Evolutionary conservation across 192 early-diverging fungal genomes (phyloP).

Genomic region (Backusella tuberculispora): DNA sequence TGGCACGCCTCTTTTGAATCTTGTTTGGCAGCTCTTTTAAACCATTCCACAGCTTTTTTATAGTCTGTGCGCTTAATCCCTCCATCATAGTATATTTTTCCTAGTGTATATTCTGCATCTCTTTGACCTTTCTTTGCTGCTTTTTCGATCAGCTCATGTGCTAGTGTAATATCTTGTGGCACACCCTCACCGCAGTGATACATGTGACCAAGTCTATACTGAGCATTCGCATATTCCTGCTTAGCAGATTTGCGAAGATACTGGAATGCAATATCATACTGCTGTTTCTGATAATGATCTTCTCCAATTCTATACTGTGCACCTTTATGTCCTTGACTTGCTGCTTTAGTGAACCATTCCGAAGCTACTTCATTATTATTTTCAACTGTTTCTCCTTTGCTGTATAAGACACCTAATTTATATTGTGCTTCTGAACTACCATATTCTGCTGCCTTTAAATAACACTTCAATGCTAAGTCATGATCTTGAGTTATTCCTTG

Average conservation of each 20-base stretch:
- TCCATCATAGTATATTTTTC: not conserved
- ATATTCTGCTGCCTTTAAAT: not conserved
- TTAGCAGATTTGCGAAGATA: not conserved
- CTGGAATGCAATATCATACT: not conserved
- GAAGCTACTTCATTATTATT: not conserved
- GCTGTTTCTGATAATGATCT: not conserved
- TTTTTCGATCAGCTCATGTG: not conserved
- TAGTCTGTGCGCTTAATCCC: not conserved
- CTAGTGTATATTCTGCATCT: not conserved
- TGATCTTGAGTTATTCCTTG: not conserved
- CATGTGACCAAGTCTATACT: slow-evolving; percentile 11
- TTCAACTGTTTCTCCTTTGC: not conserved
- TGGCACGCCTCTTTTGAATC: not conserved
- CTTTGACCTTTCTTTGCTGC: not conserved
- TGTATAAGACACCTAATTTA: not conserved
- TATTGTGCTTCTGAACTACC: not conserved
- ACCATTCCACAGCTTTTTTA: not conserved
- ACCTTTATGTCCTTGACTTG: not conserved
- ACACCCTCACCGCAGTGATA: not conserved
- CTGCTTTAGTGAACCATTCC: not conserved
- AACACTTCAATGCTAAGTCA: not conserved
- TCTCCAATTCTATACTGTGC: not conserved
- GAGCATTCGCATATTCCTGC: not conserved
- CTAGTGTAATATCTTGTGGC: not conserved
- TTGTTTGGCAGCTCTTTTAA: not conserved